A percentile compares a stretch with the other conserved stretches of the same genome.
phyloP scores from a whole-genome alignment of 2,329 filamentous ascomycete species.

The Elsinoe necatrix region DNA sequence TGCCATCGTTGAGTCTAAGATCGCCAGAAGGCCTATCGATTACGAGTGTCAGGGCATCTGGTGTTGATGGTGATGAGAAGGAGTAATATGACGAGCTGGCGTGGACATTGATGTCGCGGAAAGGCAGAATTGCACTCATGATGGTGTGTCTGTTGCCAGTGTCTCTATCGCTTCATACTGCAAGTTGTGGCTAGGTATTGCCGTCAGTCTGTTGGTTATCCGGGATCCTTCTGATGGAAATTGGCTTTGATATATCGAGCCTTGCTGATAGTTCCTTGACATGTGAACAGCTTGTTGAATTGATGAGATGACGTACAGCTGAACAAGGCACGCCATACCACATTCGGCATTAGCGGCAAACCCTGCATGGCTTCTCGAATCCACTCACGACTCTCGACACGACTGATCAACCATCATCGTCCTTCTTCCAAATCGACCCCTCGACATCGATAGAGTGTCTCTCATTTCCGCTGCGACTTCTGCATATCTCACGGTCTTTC shows the following conservation, averaged over 20 bases:
- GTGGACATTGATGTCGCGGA: constrained; percentile 94
- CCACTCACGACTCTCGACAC: not conserved
- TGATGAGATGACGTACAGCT: constrained; percentile 12
- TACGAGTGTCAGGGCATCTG: constrained; percentile 76
- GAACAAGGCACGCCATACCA: not conserved
- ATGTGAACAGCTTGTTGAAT: constrained; percentile 11
- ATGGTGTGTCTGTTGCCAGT: constrained; percentile 11
- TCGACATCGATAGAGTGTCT: not conserved
- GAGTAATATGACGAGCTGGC: constrained; percentile 87
- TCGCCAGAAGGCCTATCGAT: constrained; percentile 90
- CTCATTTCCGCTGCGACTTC: not conserved
- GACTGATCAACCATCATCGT: not conserved
- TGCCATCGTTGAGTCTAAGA: constrained; percentile 72
- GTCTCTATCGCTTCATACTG: not conserved
- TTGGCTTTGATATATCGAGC: not conserved
- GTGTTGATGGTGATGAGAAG: constrained; percentile 91
- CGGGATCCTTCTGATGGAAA: not conserved
- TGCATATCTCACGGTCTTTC: not conserved
- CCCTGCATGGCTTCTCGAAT: constrained; percentile 1
- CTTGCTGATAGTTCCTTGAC: not conserved
- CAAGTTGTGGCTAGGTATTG: not conserved
- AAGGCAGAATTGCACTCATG: constrained; percentile 57
- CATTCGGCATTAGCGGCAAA: not conserved
- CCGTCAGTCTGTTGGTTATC: not conserved
- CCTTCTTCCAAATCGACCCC: not conserved